A percentile compares a stretch with the other conserved stretches of the same genome.
Conservation (phyloP, 2,329 filamentous ascomycete genomes). For the Neonectria hederae region DNA sequence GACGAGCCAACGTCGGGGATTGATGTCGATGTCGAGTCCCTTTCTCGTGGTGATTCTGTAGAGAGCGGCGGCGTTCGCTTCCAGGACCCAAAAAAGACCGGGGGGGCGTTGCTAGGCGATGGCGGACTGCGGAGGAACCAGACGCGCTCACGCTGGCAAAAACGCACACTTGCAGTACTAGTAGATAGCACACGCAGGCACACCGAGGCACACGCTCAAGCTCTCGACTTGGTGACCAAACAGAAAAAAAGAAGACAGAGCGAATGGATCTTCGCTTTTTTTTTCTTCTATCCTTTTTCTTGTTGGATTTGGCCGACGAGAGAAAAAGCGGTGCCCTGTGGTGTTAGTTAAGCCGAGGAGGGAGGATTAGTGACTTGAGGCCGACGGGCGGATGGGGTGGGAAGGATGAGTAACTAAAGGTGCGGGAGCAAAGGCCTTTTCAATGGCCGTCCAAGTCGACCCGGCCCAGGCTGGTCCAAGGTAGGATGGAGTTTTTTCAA, state of each 20-base stretch:
- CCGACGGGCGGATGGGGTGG: conserved; percentile 44
- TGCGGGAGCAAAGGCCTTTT: conserved; percentile 53
- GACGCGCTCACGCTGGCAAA: conserved; percentile 16
- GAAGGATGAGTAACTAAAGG: conserved; percentile 42
- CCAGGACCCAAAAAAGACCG: conserved; percentile 34
- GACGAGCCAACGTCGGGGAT: conserved; percentile 1
- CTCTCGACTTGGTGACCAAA: conserved; percentile 15
- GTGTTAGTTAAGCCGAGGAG: conserved; percentile 16
- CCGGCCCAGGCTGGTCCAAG: conserved; percentile 36
- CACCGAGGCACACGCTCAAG: conserved; percentile 15
- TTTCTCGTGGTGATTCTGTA: conserved; percentile 25
- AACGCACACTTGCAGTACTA: conserved; percentile 7
- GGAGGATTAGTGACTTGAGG: conserved; percentile 15
- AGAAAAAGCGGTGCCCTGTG: conserved; percentile 7
- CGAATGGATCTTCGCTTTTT: conserved; percentile 29
- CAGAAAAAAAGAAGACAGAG: conserved; percentile 25
- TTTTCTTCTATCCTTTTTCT: conserved; percentile 3
- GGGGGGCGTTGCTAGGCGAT: conserved; percentile 43
- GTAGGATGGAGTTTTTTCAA: conserved; percentile 42
- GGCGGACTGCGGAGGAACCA: conserved; percentile 34
- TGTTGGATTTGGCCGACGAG: conserved; percentile 19
- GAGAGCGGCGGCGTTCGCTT: conserved; percentile 18
- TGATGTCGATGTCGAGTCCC: conserved; percentile 29
- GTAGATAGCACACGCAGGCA: conserved; percentile 7
- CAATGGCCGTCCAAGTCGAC: conserved; percentile 47